phyloP scores from a whole-genome alignment of 106 monocot genomes.

The Dioscorea dumetorum region DNA sequence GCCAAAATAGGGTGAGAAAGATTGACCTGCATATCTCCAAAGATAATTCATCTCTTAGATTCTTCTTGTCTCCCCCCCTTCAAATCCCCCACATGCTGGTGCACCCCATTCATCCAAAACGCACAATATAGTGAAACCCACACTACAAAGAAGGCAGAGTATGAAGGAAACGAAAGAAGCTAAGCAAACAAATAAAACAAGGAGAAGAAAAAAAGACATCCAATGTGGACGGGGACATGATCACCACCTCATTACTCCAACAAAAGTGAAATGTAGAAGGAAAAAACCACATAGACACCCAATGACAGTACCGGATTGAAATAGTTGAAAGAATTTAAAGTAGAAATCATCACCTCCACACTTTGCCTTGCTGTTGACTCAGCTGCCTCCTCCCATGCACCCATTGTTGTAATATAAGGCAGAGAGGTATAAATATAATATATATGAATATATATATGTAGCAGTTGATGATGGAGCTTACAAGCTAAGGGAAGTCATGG shows the following conservation, averaged over 20 bases:
- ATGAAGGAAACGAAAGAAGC: background rate
- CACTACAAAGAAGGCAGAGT: background rate
- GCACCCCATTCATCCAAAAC: conserved; percentile 8
- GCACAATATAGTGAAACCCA: background rate
- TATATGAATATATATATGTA: background rate
- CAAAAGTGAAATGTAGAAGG: background rate
- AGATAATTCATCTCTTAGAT: conserved; percentile 45
- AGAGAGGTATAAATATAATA: background rate
- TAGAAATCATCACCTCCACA: background rate
- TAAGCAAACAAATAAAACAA: background rate
- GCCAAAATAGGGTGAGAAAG: conserved; percentile 8
- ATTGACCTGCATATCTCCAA: conserved; percentile 34
- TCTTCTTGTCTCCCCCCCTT: conserved; percentile 43
- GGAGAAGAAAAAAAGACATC: background rate
- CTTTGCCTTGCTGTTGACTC: background rate
- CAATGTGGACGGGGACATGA: background rate
- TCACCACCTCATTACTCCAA: background rate
- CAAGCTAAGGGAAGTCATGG: conserved; percentile 55
- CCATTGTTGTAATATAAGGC: background rate
- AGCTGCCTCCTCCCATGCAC: background rate
- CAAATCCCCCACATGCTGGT: conserved; percentile 25
- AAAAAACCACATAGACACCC: background rate
- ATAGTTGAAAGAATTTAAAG: background rate
- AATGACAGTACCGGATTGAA: background rate
- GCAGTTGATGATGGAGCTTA: conserved; percentile 17